phyloP scores from a whole-genome alignment of 2,329 filamentous ascomycete genomes.

The Raffaelea arxii region DNA sequence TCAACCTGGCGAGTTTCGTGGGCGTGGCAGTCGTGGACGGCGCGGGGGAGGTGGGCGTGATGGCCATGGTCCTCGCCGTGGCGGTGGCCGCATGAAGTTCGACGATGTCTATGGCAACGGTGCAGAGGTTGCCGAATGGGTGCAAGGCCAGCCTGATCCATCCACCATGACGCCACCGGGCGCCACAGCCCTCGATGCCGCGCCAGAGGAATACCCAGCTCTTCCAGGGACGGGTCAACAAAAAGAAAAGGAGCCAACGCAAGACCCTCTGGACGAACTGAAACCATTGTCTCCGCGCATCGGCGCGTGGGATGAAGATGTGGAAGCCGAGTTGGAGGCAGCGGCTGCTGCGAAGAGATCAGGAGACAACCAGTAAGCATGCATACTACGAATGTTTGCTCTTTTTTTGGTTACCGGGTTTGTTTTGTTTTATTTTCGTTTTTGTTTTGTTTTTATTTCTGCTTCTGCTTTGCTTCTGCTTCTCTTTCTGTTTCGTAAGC shows the following conservation, averaged over 20 bases:
- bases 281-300: slow-evolving; percentile 27
- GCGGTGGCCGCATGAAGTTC: slow-evolving; percentile 12
- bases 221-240: slow-evolving; percentile 18
- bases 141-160: slow-evolving; percentile 12
- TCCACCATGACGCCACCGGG: slow-evolving; percentile 16
- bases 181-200: slow-evolving; percentile 16
- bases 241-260: slow-evolving; percentile 7
- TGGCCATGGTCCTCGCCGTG: slow-evolving; percentile 21
- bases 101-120: slow-evolving; percentile 12
- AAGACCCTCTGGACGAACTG: slow-evolving; percentile 5
- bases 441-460: too few species aligned
- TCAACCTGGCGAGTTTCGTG: slow-evolving; percentile 21
- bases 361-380: not conserved
- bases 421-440: not conserved
- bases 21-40: slow-evolving; percentile 20
- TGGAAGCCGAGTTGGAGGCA: slow-evolving; percentile 25
- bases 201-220: slow-evolving; percentile 29
- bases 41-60: slow-evolving; percentile 10
- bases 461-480: too few species aligned
- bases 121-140: slow-evolving; percentile 13
- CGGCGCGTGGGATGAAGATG: slow-evolving; percentile 49
- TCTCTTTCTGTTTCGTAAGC: not conserved
- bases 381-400: not conserved
- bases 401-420: not conserved
- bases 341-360: not conserved